A percentile compares a stretch with the other conserved stretches of the same genome.
Conservation (phyloP, 768 basidiomycete species). For the Megacollybia marginata region DNA sequence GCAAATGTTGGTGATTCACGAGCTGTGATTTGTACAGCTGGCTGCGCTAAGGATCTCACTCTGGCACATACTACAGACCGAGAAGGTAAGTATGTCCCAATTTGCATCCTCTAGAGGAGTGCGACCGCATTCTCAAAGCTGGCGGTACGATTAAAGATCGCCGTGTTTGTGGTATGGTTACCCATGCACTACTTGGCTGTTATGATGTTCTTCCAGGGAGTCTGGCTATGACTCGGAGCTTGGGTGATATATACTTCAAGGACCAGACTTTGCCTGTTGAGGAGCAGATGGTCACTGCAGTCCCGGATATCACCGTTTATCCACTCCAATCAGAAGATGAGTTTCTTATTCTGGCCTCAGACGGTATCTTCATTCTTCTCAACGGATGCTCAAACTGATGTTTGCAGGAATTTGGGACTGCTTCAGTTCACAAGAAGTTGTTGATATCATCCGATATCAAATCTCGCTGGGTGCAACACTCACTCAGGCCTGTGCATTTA, state of each 20-base stretch:
- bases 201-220: slow-evolving; percentile 53
- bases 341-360: slow-evolving; percentile 91
- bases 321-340: slow-evolving; percentile 85
- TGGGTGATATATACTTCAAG: slow-evolving; percentile 99
- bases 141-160: slow-evolving; percentile 97
- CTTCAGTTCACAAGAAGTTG: slow-evolving; percentile 83
- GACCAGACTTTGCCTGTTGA: slow-evolving; percentile 76
- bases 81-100: slow-evolving; percentile 53
- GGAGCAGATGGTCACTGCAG: slow-evolving; percentile 87
- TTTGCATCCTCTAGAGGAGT: slow-evolving; percentile 54
- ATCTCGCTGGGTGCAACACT: slow-evolving; percentile 62
- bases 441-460: slow-evolving; percentile 80
- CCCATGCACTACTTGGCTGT: background rate
- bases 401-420: slow-evolving; percentile 95
- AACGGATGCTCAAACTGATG: background rate
- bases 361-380: slow-evolving; percentile 47
- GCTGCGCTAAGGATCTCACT: slow-evolving; percentile 82
- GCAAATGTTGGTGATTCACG: slow-evolving; percentile 98
- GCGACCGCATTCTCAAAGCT: slow-evolving; percentile 75
- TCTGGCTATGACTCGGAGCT: slow-evolving; percentile 86
- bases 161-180: slow-evolving; percentile 79
- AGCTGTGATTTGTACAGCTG: slow-evolving; percentile 78
- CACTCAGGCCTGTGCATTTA: slow-evolving; percentile 48
- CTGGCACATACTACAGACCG: slow-evolving; percentile 88
- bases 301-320: slow-evolving; percentile 87